Conservation (phyloP, 176 grass and related monocot genomes). For the Lolium rigidum region DNA sequence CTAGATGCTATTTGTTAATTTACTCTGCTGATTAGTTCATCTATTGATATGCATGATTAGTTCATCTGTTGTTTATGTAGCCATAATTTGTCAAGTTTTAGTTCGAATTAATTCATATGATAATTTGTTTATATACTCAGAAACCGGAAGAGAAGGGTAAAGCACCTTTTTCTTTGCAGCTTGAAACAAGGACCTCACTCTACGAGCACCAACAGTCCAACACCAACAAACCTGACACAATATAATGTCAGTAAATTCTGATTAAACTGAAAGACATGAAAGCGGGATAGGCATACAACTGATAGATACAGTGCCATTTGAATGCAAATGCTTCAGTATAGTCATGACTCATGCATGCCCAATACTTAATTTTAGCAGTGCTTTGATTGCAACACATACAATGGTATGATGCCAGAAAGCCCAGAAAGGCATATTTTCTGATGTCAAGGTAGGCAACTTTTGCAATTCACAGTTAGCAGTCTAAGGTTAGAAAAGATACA, state of each 20-base stretch:
- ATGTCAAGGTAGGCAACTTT: not conserved
- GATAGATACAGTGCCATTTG: no score
- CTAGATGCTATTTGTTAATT: no score
- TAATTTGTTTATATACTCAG: not conserved
- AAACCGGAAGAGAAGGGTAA: not conserved
- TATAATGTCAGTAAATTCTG: conserved; percentile 30
- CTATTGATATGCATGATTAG: no score
- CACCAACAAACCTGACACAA: conserved; percentile 95
- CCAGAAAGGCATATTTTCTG: conserved; percentile 10
- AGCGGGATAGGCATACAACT: not conserved
- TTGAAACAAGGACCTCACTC: conserved; percentile 97
- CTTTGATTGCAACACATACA: conserved; percentile 10
- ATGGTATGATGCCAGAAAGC: not conserved
- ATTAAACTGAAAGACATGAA: conserved; percentile 40
- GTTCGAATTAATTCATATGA: no score
- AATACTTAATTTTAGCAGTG: conserved; percentile 12
- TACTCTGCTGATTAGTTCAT: no score
- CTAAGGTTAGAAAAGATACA: conserved; percentile 20
- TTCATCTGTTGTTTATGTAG: no score
- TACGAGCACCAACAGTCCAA: conserved; percentile 68
- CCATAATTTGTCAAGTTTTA: no score
- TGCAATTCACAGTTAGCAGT: not conserved
- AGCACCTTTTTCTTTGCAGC: conserved; percentile 96
- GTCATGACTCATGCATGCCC: conserved; percentile 18
- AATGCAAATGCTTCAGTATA: conserved; percentile 7